These are phyloP conservation scores for Apiotrichum akiyoshidainum DNA, from an alignment of 1,284 basidiomycete species.

Conservation along the genomic window DNA sequence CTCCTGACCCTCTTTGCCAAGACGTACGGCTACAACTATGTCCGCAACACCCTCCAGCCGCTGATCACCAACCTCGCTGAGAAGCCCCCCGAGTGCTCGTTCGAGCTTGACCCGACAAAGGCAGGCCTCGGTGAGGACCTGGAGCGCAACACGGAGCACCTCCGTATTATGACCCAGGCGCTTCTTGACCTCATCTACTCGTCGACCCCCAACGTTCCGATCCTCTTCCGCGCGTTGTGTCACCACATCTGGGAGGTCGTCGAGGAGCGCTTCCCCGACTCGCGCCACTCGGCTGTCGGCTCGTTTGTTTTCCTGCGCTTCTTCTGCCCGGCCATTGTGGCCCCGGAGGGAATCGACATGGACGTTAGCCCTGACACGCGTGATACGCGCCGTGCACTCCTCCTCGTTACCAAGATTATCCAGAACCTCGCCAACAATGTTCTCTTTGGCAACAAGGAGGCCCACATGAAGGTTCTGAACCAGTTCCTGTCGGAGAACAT, in stretches of 20 bases:
- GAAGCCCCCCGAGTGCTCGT: constrained; percentile 69
- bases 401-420: constrained; percentile 83
- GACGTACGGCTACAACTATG: constrained; percentile 82
- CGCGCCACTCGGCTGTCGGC: constrained; percentile 79
- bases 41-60: constrained; percentile 71
- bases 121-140: constrained; percentile 60
- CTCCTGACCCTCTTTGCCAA: constrained; percentile 79
- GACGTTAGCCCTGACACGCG: constrained; percentile 65
- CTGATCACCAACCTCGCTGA: constrained; percentile 69
- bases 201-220: constrained; percentile 68
- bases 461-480: constrained; percentile 77
- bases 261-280: constrained; percentile 75
- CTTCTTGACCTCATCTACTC: constrained; percentile 73
- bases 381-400: constrained; percentile 68
- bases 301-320: constrained; percentile 86
- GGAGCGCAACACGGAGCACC: constrained; percentile 65
- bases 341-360: constrained; percentile 78
- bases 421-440: constrained; percentile 92
- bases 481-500: constrained; percentile 74
- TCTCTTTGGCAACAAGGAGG: constrained; percentile 77
- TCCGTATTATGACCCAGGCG: constrained; percentile 69
- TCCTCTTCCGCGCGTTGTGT: constrained; percentile 82
- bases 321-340: constrained; percentile 72
- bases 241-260: constrained; percentile 76
- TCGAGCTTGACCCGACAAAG: constrained; percentile 73